Evolutionary conservation across 2,329 filamentous ascomycete species (phyloP).

Genomic region (Ophiostoma triangulosporum): DNA sequence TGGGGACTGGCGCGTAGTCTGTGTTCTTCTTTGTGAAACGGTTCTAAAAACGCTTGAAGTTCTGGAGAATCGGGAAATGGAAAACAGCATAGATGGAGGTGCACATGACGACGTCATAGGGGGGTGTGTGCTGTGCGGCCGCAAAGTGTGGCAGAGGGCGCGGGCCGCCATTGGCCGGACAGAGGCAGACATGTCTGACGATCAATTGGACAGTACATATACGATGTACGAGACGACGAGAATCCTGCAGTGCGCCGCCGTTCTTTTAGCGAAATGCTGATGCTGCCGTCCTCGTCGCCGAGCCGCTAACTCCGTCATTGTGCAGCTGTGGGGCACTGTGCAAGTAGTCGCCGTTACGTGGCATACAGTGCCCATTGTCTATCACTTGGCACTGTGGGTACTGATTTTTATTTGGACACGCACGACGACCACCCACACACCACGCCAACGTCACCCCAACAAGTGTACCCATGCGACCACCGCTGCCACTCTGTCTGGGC

Average conservation of each 20-base stretch:
- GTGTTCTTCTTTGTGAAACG: not conserved
- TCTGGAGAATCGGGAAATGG: not conserved
- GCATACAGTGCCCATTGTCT: not conserved
- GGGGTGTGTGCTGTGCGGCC: too few species aligned
- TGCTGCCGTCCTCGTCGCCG: not conserved
- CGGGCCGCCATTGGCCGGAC: not conserved
- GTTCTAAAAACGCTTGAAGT: not conserved
- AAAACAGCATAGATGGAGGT: not conserved
- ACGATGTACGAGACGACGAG: not conserved
- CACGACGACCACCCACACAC: not conserved
- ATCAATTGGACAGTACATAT: not conserved
- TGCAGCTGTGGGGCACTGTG: not conserved
- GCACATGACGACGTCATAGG: too few species aligned
- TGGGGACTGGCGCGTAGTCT: not conserved
- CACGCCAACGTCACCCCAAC: not conserved
- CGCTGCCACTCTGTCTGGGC: not conserved
- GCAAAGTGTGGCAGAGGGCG: not conserved
- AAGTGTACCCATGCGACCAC: not conserved
- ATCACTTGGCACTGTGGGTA: not conserved
- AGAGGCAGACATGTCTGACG: not conserved
- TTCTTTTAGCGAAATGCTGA: too few species aligned
- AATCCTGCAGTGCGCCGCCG: too few species aligned
- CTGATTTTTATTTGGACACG: not conserved
- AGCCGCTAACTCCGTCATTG: not conserved
- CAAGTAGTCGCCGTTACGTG: not conserved